phyloP scores from a whole-genome alignment of 2,329 filamentous ascomycete genomes.

The Tolypocladium tundrense region DNA sequence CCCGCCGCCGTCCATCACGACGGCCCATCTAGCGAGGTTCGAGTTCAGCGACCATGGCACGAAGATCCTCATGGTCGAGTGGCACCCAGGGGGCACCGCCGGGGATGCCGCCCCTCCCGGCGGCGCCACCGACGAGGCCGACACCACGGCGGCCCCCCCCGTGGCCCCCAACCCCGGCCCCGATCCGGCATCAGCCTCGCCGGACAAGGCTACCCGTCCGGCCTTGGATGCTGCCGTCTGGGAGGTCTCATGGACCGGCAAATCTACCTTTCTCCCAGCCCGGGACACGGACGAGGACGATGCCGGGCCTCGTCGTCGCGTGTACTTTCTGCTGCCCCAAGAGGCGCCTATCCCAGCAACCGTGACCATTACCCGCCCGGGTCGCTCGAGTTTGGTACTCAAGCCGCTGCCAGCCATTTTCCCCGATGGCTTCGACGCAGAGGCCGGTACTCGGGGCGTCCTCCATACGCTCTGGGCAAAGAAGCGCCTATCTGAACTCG shows the following conservation, averaged over 20 bases:
- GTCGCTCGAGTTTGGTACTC: conserved; percentile 39
- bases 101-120: conserved; percentile 2
- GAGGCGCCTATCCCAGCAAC: conserved; percentile 60
- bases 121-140: conserved; percentile 2
- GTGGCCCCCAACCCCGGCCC: conserved; percentile 9
- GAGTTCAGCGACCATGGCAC: conserved; percentile 83
- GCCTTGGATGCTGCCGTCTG: conserved; percentile 33
- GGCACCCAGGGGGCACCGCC: conserved; percentile 41
- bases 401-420: conserved; percentile 85
- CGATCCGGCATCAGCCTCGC: conserved; percentile 1
- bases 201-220: not conserved
- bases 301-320: conserved; percentile 40
- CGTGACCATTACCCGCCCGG: conserved; percentile 50
- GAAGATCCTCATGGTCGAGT: conserved; percentile 90
- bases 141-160: conserved; percentile 5
- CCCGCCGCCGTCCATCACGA: conserved; percentile 6
- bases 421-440: conserved; percentile 61
- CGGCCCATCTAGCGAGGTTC: conserved; percentile 54
- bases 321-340: conserved; percentile 75
- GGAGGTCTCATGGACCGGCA: conserved; percentile 78
- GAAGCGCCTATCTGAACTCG: conserved; percentile 63
- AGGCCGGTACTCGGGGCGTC: conserved; percentile 67
- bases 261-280: conserved; percentile 59
- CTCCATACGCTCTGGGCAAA: conserved; percentile 88
- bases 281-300: conserved; percentile 25